These are phyloP conservation scores for Globisporangium radiosum DNA, from an alignment of 352 stramenopile species.

Conservation along the genomic window DNA sequence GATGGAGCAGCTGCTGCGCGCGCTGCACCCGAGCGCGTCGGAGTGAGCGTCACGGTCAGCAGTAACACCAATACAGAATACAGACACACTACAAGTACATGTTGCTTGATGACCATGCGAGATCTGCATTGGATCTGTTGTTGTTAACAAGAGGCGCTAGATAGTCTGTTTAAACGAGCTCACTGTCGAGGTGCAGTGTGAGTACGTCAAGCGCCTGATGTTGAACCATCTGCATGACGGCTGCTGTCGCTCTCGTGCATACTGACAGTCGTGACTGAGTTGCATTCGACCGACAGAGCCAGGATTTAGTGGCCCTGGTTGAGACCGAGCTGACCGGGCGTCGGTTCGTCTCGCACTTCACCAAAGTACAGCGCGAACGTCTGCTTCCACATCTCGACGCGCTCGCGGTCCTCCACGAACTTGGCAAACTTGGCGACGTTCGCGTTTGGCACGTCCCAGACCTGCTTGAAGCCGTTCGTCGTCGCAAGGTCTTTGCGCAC, in stretches of 20 bases:
- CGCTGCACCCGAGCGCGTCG: constrained; percentile 17
- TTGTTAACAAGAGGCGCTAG: too few relatives aligned
- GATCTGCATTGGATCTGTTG: too few relatives aligned
- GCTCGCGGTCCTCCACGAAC: constrained; percentile 51
- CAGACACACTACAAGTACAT: background rate
- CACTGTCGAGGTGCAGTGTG: background rate
- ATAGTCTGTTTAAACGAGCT: too few relatives aligned
- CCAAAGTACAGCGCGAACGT: constrained; percentile 55
- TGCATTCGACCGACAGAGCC: background rate
- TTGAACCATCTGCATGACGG: too few relatives aligned
- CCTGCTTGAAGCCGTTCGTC: constrained; percentile 19
- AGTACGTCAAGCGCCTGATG: too few relatives aligned
- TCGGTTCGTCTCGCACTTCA: constrained; percentile 38
- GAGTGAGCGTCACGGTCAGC: too few relatives aligned
- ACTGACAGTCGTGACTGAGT: too few relatives aligned
- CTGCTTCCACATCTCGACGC: constrained; percentile 26
- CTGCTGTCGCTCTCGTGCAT: too few relatives aligned
- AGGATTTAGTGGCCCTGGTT: constrained; percentile 23
- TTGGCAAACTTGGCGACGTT: constrained; percentile 24
- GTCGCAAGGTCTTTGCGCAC: constrained; percentile 30
- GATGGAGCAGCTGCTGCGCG: constrained; percentile 42
- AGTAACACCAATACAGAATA: constrained; percentile 8
- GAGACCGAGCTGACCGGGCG: constrained; percentile 28
- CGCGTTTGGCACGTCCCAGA: constrained; percentile 29
- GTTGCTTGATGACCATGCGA: too few relatives aligned